phyloP scores from a whole-genome alignment of 345 rosid genomes.

The Garcia nutans region DNA sequence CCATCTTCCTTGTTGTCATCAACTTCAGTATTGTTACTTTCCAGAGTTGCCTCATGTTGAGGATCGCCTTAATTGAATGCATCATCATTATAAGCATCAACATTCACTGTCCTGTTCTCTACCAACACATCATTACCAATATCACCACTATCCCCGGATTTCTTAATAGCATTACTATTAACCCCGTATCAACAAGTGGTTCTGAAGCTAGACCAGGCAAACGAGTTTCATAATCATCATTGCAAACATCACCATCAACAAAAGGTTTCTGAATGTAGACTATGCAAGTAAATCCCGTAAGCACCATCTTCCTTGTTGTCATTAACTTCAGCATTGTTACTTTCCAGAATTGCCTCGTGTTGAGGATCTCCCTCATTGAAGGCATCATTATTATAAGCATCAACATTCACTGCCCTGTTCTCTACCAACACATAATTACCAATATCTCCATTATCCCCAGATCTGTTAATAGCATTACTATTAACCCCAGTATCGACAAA shows the following conservation, averaged over 20 bases:
- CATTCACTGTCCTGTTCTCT: not conserved
- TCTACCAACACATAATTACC: not conserved
- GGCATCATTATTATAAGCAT: not conserved
- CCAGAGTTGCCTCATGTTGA: not conserved
- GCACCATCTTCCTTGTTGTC: not conserved
- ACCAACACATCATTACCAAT: not conserved
- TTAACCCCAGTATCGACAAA: too few species aligned
- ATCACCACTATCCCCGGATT: not conserved
- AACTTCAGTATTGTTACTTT: not conserved
- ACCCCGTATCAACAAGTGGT: too few species aligned
- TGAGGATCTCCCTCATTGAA: not conserved
- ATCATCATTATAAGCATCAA: not conserved
- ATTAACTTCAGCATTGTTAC: not conserved
- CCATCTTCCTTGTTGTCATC: not conserved
- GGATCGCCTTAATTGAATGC: not conserved
- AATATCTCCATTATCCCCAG: not conserved
- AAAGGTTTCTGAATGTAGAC: not conserved
- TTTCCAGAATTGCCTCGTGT: not conserved
- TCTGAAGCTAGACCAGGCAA: too few species aligned
- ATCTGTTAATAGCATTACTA: too few species aligned
- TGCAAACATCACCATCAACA: not conserved
- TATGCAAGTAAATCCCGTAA: not conserved
- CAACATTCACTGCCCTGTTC: not conserved
- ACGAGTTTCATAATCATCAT: too few species aligned
- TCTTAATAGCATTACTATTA: too few species aligned